phyloP scores from a whole-genome alignment of 164 flowering plant species.

The Malania oleifera region DNA sequence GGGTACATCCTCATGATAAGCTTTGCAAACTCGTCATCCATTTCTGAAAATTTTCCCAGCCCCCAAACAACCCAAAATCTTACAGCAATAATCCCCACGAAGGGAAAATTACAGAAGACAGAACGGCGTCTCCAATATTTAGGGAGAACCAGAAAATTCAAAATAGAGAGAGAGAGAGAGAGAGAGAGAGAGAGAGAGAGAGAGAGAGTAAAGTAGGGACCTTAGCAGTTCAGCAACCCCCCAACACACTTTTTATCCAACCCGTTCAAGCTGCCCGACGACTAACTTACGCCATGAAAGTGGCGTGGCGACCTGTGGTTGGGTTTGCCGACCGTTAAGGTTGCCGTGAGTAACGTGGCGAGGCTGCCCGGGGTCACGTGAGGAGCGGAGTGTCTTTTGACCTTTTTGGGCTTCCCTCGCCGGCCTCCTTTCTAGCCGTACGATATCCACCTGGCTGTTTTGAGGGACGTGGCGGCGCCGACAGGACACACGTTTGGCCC shows the following conservation, averaged over 20 bases:
- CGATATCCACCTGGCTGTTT: slow-evolving; percentile 5
- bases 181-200: slow-evolving; percentile 5
- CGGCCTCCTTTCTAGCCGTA: slow-evolving; percentile 1
- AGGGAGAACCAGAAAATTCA: slow-evolving; percentile 17
- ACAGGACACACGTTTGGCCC: slow-evolving; percentile 9
- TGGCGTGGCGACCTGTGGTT: neutral
- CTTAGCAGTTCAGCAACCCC: neutral
- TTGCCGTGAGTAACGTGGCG: neutral
- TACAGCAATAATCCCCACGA: neutral
- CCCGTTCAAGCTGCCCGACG: neutral
- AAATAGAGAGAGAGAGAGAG: neutral
- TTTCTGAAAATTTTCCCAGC: neutral
- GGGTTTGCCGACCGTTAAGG: neutral
- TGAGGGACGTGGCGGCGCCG: neutral
- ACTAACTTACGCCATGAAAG: neutral
- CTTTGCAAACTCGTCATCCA: slow-evolving; percentile 64
- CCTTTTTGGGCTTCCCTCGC: too few species aligned
- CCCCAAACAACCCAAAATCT: neutral
- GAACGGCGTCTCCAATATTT: slow-evolving; percentile 15
- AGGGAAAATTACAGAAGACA: neutral
- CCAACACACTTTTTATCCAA: too few species aligned
- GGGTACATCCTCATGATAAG: slow-evolving; percentile 60
- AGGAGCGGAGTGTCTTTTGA: neutral
- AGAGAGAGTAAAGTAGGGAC: too few species aligned
- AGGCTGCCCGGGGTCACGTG: neutral